These are phyloP conservation scores for Thalia dealbata DNA, from an alignment of 176 grass and related monocot species.

Conservation along the genomic window DNA sequence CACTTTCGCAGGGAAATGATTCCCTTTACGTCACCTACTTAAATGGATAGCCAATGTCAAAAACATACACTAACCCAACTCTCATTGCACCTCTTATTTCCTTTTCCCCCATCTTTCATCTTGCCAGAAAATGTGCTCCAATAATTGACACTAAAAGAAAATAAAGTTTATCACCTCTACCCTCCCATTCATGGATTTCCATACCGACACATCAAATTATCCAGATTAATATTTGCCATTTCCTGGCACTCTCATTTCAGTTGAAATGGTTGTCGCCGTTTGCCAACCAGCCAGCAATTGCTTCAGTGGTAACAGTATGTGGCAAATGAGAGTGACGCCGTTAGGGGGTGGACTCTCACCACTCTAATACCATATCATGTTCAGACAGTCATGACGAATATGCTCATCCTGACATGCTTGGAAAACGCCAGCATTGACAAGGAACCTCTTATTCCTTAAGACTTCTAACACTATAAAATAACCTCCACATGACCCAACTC, in stretches of 20 bases:
- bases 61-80: background rate
- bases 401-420: background rate
- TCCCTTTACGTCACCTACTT: background rate
- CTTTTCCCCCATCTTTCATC: background rate
- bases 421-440: background rate
- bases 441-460: too few species aligned
- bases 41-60: background rate
- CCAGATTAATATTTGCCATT: background rate
- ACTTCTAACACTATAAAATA: background rate
- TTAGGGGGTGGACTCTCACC: too few species aligned
- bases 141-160: background rate
- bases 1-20: background rate
- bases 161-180: background rate
- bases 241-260: background rate
- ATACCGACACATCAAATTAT: background rate
- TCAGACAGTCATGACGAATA: background rate
- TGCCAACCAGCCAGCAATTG: background rate
- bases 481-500: background rate
- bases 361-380: too few species aligned
- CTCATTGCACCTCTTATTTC: background rate
- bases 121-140: background rate
- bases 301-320: background rate
- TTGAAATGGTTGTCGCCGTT: constrained; percentile 8
- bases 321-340: too few species aligned
- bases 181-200: background rate